Conservation (phyloP, 257 asterid genomes). For the Prunella vulgaris region DNA sequence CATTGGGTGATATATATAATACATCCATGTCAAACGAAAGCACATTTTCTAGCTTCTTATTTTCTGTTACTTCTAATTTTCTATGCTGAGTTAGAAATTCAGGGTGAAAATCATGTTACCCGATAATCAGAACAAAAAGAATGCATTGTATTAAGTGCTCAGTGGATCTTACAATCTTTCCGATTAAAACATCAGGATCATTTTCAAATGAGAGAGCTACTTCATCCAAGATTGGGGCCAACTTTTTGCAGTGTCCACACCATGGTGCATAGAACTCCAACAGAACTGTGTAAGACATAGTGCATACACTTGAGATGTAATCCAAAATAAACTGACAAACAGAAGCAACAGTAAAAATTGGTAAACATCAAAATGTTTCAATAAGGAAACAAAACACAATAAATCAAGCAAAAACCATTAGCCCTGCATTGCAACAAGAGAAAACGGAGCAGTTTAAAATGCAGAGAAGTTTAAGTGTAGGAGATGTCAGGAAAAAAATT, state of each 20-base stretch:
- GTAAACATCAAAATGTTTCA: neutral
- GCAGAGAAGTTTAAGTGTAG: neutral
- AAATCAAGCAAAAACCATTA: neutral
- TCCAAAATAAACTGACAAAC: constrained; percentile 14
- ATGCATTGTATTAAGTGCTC: neutral
- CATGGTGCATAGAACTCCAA: constrained; percentile 92
- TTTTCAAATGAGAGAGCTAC: constrained; percentile 65
- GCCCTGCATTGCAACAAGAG: neutral
- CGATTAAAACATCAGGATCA: constrained; percentile 67
- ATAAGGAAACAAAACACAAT: neutral
- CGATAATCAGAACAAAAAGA: neutral
- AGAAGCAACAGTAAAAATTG: neutral
- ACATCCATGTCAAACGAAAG: too few relatives aligned
- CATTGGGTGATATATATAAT: too few relatives aligned
- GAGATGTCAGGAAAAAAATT: neutral
- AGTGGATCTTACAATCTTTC: constrained; percentile 61
- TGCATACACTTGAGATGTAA: constrained; percentile 6
- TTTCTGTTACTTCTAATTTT: neutral
- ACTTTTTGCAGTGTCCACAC: constrained; percentile 92
- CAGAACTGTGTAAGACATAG: constrained; percentile 43
- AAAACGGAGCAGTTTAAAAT: neutral
- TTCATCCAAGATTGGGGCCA: constrained; percentile 93
- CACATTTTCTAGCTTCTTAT: neutral
- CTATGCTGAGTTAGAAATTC: neutral
- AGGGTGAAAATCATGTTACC: neutral